Evolutionary conservation across 2,329 filamentous ascomycete genomes (phyloP).

Genomic region (Aspergillus spinulosporus): DNA sequence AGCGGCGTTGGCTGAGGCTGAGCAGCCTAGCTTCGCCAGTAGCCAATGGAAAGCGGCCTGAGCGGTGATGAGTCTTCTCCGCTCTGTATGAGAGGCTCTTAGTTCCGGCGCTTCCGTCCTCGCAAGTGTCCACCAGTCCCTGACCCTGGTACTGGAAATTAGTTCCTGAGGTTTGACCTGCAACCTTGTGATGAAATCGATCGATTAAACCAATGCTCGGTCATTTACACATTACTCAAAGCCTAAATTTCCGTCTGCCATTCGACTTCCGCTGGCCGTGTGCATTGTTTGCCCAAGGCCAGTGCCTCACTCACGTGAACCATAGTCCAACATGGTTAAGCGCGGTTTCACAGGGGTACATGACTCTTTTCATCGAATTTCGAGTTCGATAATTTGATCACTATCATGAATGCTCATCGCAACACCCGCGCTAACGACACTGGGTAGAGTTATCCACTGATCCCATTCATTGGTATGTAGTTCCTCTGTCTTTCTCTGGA

Average conservation of each 20-base stretch:
- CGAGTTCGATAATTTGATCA: neutral
- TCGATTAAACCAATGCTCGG: too few species aligned
- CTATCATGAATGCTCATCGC: too few species aligned
- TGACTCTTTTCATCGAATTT: neutral
- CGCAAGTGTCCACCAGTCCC: too few species aligned
- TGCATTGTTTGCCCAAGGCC: neutral
- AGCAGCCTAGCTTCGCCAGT: neutral
- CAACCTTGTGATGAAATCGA: too few species aligned
- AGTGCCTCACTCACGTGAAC: neutral
- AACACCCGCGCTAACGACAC: too few species aligned
- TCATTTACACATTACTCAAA: neutral
- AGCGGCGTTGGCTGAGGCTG: slow-evolving; percentile 10
- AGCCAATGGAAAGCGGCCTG: neutral
- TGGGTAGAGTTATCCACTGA: too few species aligned
- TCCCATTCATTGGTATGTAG: too few species aligned
- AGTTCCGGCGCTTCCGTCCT: neutral
- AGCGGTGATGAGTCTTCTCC: neutral
- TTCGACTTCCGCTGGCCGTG: neutral
- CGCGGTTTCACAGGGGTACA: neutral
- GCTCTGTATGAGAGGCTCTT: neutral
- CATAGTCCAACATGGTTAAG: neutral
- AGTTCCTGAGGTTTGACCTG: neutral
- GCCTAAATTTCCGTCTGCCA: neutral
- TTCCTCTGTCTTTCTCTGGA: neutral
- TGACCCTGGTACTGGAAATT: too few species aligned